These are phyloP conservation scores for Amanita rimosa DNA, from an alignment of 768 basidiomycete genomes.

Conservation along the genomic window DNA sequence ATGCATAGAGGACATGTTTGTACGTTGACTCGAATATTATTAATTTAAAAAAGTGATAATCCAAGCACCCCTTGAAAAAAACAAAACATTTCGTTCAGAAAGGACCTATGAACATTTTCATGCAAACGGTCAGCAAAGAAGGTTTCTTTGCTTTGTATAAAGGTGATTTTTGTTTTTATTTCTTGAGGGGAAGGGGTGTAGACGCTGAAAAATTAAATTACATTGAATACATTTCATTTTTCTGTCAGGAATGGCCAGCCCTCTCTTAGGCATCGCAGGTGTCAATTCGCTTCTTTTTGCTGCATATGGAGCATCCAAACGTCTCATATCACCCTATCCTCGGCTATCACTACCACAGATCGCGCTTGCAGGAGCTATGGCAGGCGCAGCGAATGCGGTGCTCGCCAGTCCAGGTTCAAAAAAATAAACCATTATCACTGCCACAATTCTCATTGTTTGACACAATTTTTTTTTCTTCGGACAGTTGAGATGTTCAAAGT, in stretches of 20 bases:
- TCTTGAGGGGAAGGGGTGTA: too few species aligned
- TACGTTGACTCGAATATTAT: constrained; percentile 28
- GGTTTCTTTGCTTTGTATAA: constrained; percentile 93
- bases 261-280: constrained; percentile 85
- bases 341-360: constrained; percentile 71
- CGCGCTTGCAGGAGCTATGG: constrained; percentile 82
- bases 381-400: constrained; percentile 83
- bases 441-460: neutral
- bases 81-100: constrained; percentile 33
- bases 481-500: constrained; percentile 98
- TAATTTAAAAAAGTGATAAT: too few species aligned
- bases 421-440: neutral
- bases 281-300: constrained; percentile 95
- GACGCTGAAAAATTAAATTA: too few species aligned
- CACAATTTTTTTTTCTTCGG: neutral
- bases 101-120: constrained; percentile 87
- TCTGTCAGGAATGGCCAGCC: constrained; percentile 76
- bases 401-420: constrained; percentile 77
- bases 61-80: constrained; percentile 8
- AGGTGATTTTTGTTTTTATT: too few species aligned
- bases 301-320: constrained; percentile 72
- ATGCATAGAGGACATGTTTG: constrained; percentile 72
- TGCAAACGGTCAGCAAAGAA: constrained; percentile 76
- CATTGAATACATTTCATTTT: too few species aligned
- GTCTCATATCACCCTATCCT: constrained; percentile 82